Evolutionary conservation across 2,329 filamentous ascomycete genomes (phyloP), one percentile per base, ranked within the genome.

Genomic region (Lasiodiplodia gonubiensis): DNA sequence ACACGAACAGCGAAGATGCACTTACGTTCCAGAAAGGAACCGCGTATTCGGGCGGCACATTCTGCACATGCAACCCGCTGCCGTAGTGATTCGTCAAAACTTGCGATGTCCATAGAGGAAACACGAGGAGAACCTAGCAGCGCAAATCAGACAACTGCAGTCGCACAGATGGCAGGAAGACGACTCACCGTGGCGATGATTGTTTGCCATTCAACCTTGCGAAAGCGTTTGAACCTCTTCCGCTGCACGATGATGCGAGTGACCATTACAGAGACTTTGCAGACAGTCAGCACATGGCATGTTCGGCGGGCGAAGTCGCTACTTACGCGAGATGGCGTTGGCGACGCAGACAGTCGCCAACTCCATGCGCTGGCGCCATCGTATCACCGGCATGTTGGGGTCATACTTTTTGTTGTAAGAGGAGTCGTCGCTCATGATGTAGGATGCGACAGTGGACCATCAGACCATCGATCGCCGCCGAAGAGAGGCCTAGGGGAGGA

Each of bases 191-290:
- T 39, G 18, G 66, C 66, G n/a, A 54, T 30, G 2, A 30, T 18
- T n/a, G 42, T 55, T 51, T 59, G 59, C 18, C 30, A 37, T 49
- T 67, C 66, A 16, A 27, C 59, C 21, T 67, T 67, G 57, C 66
- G 66, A 37, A 67, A 55, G 51, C 66, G 37, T 30, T 63, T 63
- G 51, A 67, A 67, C 48, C 66, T 67, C 53, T 63, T 63, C 59
- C 59, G 61, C 49, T 65, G 61, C 33, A 65, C 51, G 23, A 65
- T 35, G 61, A 65, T 42, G 18, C 61, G 61, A 54, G 49, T 54
- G 33, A 65, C 12, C 48, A 65, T 65, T 23, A 65, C 37, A 33
- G 23, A 54, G 23, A 65, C 61, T 65, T 37, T 30, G 14, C 8
- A 37, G n/a, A 18, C 61, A 6, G 49, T 65, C n/a, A 65, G 48